Percentiles rank a stretch among this genome's conserved stretches.
These are phyloP conservation scores for Pseudoscleropodium purum DNA, from an alignment of 225 moss, liverwort and hornwort genomes.

Conservation along the genomic window DNA sequence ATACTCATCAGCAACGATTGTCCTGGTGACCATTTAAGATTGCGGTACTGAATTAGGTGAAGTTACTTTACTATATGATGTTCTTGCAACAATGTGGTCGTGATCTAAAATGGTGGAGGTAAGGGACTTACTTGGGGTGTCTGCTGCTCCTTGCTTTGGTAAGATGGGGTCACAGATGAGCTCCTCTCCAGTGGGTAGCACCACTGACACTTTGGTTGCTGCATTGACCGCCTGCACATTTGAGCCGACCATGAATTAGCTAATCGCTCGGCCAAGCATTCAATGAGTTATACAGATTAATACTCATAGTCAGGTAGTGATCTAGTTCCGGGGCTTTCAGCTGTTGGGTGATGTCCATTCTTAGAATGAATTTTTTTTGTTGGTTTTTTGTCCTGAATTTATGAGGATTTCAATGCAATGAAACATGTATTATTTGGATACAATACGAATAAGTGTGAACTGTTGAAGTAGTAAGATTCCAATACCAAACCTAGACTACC, in stretches of 20 bases:
- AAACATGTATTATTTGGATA: neutral
- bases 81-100: neutral
- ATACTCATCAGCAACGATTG: neutral
- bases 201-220: constrained; percentile 51
- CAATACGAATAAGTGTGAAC: neutral
- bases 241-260: neutral
- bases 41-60: neutral
- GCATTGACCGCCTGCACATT: constrained; percentile 18
- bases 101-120: neutral
- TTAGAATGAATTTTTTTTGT: neutral
- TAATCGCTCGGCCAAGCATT: neutral
- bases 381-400: neutral
- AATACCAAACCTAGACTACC: neutral
- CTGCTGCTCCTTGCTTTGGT: neutral
- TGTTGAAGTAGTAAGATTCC: no score
- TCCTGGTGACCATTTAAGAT: neutral
- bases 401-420: neutral
- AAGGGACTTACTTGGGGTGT: constrained; percentile 8
- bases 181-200: constrained; percentile 65
- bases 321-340: neutral
- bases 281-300: neutral
- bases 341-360: neutral
- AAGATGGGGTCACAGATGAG: constrained; percentile 47
- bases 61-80: neutral
- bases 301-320: neutral